phyloP scores from a whole-genome alignment of 2,329 filamentous ascomycete species.

The Periconia digitata region DNA sequence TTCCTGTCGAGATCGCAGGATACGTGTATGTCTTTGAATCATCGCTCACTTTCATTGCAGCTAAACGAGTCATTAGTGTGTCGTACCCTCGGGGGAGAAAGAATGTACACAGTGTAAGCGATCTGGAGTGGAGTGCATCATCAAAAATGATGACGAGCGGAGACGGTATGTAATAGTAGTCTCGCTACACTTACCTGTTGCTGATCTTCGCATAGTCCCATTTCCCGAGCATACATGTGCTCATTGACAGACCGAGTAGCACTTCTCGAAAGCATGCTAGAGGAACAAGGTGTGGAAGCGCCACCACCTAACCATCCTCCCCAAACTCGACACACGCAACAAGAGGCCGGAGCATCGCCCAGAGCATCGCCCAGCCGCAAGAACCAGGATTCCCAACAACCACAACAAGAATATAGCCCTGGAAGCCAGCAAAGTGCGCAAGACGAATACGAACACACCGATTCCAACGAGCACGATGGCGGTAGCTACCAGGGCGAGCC shows the following conservation, averaged over 20 bases:
- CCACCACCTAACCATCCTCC: conserved; percentile 58
- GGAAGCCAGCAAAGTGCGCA: conserved; percentile 32
- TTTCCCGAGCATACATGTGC: conserved; percentile 61
- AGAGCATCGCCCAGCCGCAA: conserved; percentile 4
- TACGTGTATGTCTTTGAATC: conserved; percentile 36
- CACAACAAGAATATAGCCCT: conserved; percentile 32
- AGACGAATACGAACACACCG: conserved; percentile 30
- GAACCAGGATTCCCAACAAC: conserved; percentile 4
- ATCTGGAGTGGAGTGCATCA: conserved; percentile 55
- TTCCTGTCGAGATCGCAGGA: conserved; percentile 52
- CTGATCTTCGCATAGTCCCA: conserved; percentile 46
- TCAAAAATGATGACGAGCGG: conserved; percentile 61
- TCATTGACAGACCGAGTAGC: conserved; percentile 58
- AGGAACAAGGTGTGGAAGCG: conserved; percentile 52
- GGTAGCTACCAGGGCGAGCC: conserved; percentile 23
- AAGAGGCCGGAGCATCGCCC: conserved; percentile 33
- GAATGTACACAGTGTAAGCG: conserved; percentile 58
- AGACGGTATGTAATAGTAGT: conserved; percentile 46
- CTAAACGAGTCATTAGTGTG: conserved; percentile 46
- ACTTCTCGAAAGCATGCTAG: conserved; percentile 55
- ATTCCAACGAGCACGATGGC: conserved; percentile 27
- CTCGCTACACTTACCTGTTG: neutral
- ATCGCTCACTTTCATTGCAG: neutral
- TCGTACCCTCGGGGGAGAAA: conserved; percentile 55
- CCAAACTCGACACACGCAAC: conserved; percentile 47